These are phyloP conservation scores for Alnus glutinosa DNA, from an alignment of 306 rosid species.

Conservation along the genomic window DNA sequence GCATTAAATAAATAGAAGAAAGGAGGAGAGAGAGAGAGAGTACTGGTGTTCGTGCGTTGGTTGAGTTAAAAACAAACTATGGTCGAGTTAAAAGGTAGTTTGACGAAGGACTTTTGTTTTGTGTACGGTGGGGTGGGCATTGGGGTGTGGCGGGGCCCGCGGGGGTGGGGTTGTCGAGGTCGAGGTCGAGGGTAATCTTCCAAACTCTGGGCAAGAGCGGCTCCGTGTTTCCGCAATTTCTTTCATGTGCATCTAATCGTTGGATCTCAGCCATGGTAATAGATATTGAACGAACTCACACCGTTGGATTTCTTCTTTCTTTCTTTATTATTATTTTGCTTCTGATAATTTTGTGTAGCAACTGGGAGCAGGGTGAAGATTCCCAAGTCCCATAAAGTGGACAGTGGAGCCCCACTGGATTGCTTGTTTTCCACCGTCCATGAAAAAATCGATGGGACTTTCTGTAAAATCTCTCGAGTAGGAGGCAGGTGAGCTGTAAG, in stretches of 20 bases:
- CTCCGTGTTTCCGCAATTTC: slow-evolving; percentile 65
- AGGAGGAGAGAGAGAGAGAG: neutral
- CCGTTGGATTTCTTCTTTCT: slow-evolving; percentile 12
- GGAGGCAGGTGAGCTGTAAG: no score
- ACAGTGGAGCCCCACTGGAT: neutral
- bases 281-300: no score
- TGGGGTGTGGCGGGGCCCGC: slow-evolving; percentile 10
- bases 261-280: neutral
- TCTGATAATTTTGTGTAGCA: neutral
- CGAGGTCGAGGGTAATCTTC: slow-evolving; percentile 34
- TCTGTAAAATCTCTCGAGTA: neutral
- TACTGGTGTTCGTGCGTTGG: neutral
- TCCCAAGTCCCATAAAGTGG: neutral
- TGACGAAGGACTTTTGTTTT: slow-evolving; percentile 26
- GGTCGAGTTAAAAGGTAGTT: slow-evolving; percentile 31
- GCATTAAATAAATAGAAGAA: neutral
- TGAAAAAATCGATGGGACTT: neutral
- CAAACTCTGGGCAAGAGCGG: slow-evolving; percentile 71
- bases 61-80: slow-evolving; percentile 17
- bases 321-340: no score
- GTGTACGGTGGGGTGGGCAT: neutral
- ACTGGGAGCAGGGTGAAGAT: neutral
- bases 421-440: slow-evolving; percentile 6
- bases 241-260: neutral
- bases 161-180: slow-evolving; percentile 18